Evolutionary conservation across 148 eudicot species (phyloP), one percentile per base, ranked within the genome.

Genomic region (Silene conica): DNA sequence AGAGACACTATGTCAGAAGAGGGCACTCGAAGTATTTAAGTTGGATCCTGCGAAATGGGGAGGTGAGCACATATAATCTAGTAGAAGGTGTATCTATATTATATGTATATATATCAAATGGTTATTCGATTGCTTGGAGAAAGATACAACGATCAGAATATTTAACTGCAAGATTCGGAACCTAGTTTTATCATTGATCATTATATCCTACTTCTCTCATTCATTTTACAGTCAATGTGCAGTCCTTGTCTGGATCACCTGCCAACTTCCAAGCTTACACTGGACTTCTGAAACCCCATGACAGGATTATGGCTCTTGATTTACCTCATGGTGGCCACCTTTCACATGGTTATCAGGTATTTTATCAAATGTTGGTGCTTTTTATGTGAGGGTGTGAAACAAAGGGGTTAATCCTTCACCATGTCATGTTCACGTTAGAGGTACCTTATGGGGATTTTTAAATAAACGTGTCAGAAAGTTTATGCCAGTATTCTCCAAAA

Each of bases 271-370:
- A 96, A 76, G 99, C 94, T 64, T 96, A 96, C 78, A 96, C 99
- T 48, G 99, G 92, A 48, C 83, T 96, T 67, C 70, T 96, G 80
- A 96, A 96, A 77, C 97, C 99, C 69, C 99, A 96, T 83, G 99
- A 96, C 70, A 90, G 99, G 86, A 96, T 96, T 76, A 96, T 96
- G 99, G 99, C 97, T 45, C 95, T 96, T 82, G 99, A 96, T 88
- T 90, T 96, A 82, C 99, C 99, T 76, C 99, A 96, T 79, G 99
- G 99, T 83, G 99, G 99, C 8, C 99, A 96, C 86, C 96, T 96
- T 82, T 96, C 99, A 38, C 99, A 96, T 67, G 99, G 99, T 43
- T 96, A 92, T 86, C 99, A 96, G 99, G 99, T 95, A 83, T 16
- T 67, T 61, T 43, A 43, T 54, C 0, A 10, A 20, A 41, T 19